Percentiles rank a stretch among this genome's conserved stretches.
Evolutionary conservation across 108 stramenopile species (phyloP).

Genomic region (Fragilariopsis cylindrus): DNA sequence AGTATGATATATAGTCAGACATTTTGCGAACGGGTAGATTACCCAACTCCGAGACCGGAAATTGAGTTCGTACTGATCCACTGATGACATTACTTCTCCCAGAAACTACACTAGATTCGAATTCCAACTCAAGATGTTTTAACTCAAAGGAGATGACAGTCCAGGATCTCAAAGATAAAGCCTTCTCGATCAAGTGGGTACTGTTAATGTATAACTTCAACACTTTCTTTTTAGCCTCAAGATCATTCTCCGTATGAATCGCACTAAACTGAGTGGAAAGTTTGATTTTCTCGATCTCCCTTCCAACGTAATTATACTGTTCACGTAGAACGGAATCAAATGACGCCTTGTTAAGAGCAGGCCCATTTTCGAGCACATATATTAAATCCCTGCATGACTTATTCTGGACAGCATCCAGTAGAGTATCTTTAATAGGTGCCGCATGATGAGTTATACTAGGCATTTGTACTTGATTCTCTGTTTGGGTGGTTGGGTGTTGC

Average conservation of each 20-base stretch:
- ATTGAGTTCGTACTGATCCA: background rate
- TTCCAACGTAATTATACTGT: background rate
- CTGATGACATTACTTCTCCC: conserved; percentile 3
- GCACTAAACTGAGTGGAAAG: too few relatives aligned
- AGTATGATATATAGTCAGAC: background rate
- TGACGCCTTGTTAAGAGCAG: background rate
- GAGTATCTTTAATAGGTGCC: background rate
- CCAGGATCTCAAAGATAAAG: background rate
- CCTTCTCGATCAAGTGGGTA: conserved; percentile 4
- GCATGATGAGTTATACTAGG: too few relatives aligned
- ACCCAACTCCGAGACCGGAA: background rate
- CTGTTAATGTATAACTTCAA: conserved; percentile 5
- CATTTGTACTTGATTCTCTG: too few relatives aligned
- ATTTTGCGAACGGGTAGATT: background rate
- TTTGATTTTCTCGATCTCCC: background rate
- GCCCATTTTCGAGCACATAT: conserved; percentile 9
- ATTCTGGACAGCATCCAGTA: conserved; percentile 7
- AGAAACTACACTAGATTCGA: background rate
- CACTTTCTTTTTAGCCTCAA: conserved; percentile 14
- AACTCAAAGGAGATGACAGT: background rate
- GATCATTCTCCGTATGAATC: background rate
- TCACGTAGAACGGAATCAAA: background rate
- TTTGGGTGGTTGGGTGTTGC: too few relatives aligned
- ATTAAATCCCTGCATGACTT: conserved; percentile 9
- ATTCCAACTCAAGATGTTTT: background rate